Evolutionary conservation across 495 filamentous ascomycete species (phyloP).

Genomic region (Trichoderma asperelloides): DNA sequence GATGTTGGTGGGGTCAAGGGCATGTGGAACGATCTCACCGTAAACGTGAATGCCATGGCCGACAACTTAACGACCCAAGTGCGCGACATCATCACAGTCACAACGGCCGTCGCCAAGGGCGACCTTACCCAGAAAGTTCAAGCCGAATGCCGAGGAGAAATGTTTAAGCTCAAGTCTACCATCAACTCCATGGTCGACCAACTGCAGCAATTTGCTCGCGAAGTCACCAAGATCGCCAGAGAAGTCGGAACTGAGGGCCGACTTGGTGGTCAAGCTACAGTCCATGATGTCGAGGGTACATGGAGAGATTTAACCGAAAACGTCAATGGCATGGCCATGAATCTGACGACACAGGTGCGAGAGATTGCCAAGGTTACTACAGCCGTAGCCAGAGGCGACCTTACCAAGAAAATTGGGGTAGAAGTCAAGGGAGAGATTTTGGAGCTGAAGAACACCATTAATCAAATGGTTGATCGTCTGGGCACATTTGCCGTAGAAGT

Average conservation of each 20-base stretch:
- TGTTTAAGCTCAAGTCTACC: slow-evolving; percentile 88
- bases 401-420: slow-evolving; percentile 92
- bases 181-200: slow-evolving; percentile 99
- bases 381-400: slow-evolving; percentile 87
- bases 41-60: slow-evolving; percentile 98
- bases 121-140: slow-evolving; percentile 96
- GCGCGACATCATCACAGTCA: slow-evolving; percentile 95
- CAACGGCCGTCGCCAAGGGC: slow-evolving; percentile 94
- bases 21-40: slow-evolving; percentile 93
- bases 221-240: slow-evolving; percentile 95
- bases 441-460: slow-evolving; percentile 94
- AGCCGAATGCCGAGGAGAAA: slow-evolving; percentile 94
- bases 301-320: slow-evolving; percentile 97
- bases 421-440: slow-evolving; percentile 95
- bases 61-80: slow-evolving; percentile 97
- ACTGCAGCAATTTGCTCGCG: slow-evolving; percentile 89
- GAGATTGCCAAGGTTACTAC: slow-evolving; percentile 98
- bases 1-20: slow-evolving; percentile 79
- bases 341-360: slow-evolving; percentile 93
- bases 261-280: slow-evolving; percentile 90
- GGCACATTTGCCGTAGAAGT: slow-evolving; percentile 97
- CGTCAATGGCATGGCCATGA: slow-evolving; percentile 98
- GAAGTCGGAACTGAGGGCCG: slow-evolving; percentile 96
- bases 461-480: slow-evolving; percentile 96
- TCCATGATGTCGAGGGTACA: slow-evolving; percentile 94